These are phyloP conservation scores for Gnaphalium uliginosum DNA, from an alignment of 129 eudicot species.

Conservation along the genomic window DNA sequence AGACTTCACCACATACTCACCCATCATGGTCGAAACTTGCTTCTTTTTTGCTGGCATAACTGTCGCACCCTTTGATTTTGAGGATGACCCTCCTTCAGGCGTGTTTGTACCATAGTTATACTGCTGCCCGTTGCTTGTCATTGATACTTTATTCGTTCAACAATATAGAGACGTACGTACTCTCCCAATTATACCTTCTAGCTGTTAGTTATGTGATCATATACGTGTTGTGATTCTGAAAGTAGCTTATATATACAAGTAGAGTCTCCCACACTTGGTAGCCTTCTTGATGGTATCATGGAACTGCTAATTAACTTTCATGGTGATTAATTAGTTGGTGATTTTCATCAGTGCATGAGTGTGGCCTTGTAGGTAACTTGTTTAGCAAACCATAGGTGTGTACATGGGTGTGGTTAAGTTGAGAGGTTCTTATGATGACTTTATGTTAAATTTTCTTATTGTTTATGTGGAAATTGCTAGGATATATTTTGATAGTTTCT, in stretches of 20 bases:
- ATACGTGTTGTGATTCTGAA: neutral
- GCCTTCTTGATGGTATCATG: neutral
- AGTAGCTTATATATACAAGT: neutral
- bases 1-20: neutral
- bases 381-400: too few relatives aligned
- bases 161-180: too few relatives aligned
- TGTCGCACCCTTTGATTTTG: conserved; percentile 3
- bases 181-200: too few relatives aligned
- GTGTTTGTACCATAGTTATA: neutral
- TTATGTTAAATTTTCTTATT: too few relatives aligned
- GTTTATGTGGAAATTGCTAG: too few relatives aligned
- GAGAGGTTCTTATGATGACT: too few relatives aligned
- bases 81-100: neutral
- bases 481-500: too few relatives aligned
- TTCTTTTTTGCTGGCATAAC: conserved; percentile 3
- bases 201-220: too few relatives aligned
- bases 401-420: too few relatives aligned
- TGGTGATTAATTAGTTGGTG: neutral
- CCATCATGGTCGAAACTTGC: conserved; percentile 9
- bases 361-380: neutral
- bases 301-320: neutral
- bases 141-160: neutral
- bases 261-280: conserved; percentile 1
- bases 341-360: too few relatives aligned
- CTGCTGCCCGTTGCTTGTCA: conserved; percentile 17